These are phyloP conservation scores for Panellus pusillus DNA, from an alignment of 768 basidiomycete genomes.

Conservation along the genomic window DNA sequence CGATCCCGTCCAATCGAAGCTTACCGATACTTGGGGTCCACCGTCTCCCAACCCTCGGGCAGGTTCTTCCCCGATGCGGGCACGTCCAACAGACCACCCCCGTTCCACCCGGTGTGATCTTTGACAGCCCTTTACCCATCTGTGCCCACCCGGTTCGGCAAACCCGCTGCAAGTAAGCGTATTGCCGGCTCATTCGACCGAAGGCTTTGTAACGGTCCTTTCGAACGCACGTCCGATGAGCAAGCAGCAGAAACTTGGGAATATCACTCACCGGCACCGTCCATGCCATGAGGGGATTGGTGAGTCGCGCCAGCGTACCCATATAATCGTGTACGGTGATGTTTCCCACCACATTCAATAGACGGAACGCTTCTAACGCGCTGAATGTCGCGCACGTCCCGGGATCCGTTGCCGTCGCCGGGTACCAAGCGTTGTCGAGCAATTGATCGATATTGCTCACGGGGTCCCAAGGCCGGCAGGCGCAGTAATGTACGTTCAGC, in stretches of 20 bases:
- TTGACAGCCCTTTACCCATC: conserved; percentile 8
- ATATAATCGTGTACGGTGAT: conserved; percentile 15
- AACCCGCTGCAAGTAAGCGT: background rate
- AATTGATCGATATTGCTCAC: background rate
- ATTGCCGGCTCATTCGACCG: background rate
- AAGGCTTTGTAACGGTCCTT: conserved; percentile 12
- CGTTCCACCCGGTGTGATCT: background rate
- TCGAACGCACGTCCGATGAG: too few species aligned
- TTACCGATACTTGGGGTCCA: background rate
- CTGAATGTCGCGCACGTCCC: conserved; percentile 9
- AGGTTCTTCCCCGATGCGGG: conserved; percentile 20
- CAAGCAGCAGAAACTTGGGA: too few species aligned
- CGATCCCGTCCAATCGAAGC: too few species aligned
- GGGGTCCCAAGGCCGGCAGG: background rate
- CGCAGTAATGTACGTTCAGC: background rate
- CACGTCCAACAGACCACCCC: conserved; percentile 24
- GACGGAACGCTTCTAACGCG: conserved; percentile 6
- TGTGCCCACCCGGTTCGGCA: conserved; percentile 2
- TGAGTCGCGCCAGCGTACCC: background rate
- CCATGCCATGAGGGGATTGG: background rate
- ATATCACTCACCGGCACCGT: background rate
- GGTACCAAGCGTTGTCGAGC: conserved; percentile 1
- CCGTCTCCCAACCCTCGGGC: conserved; percentile 13
- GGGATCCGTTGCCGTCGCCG: conserved; percentile 3
- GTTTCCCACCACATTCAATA: conserved; percentile 11